These are phyloP conservation scores for Xylariaceae sp. DNA, from an alignment of 2,329 filamentous ascomycete species.

Conservation along the genomic window DNA sequence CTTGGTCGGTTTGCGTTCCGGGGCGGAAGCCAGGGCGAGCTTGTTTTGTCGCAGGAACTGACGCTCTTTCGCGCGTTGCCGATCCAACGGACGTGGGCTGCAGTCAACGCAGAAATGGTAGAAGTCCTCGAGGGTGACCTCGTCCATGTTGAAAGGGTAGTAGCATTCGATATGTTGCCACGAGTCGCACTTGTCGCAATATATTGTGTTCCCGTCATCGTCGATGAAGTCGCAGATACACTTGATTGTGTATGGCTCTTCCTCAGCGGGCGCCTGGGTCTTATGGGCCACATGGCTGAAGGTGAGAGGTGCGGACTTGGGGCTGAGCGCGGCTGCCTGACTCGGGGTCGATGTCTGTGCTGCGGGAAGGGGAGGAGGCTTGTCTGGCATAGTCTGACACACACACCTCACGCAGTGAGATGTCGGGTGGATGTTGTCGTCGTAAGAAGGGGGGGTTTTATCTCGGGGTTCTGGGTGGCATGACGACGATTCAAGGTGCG, in stretches of 20 bases:
- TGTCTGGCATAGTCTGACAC: constrained; percentile 61
- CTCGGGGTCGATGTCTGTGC: constrained; percentile 50
- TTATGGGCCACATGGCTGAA: constrained; percentile 42
- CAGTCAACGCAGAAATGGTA: constrained; percentile 89
- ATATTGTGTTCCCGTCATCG: constrained; percentile 96
- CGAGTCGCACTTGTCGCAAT: constrained; percentile 91
- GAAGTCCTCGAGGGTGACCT: constrained; percentile 67
- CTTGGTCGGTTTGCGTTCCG: constrained; percentile 61
- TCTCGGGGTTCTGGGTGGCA: constrained; percentile 51
- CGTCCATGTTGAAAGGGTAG: constrained; percentile 69
- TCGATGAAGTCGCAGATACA: constrained; percentile 92
- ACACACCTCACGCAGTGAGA: constrained; percentile 40
- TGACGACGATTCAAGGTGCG: constrained; percentile 50
- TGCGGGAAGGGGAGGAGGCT: constrained; percentile 49
- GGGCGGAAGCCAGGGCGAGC: constrained; percentile 39
- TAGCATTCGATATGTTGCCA: constrained; percentile 99
- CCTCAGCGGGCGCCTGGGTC: constrained; percentile 56
- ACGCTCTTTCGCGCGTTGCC: constrained; percentile 69
- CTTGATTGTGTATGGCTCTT: constrained; percentile 92
- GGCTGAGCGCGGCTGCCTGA: constrained; percentile 42
- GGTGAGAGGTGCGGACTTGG: constrained; percentile 34
- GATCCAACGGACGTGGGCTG: constrained; percentile 71
- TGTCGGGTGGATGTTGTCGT: constrained; percentile 20
- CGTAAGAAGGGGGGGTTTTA: constrained; percentile 38
- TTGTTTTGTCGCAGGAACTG: constrained; percentile 57